These are phyloP conservation scores for Zoysia pacifica DNA, from an alignment of 176 grass and related monocot genomes.

Conservation along the genomic window DNA sequence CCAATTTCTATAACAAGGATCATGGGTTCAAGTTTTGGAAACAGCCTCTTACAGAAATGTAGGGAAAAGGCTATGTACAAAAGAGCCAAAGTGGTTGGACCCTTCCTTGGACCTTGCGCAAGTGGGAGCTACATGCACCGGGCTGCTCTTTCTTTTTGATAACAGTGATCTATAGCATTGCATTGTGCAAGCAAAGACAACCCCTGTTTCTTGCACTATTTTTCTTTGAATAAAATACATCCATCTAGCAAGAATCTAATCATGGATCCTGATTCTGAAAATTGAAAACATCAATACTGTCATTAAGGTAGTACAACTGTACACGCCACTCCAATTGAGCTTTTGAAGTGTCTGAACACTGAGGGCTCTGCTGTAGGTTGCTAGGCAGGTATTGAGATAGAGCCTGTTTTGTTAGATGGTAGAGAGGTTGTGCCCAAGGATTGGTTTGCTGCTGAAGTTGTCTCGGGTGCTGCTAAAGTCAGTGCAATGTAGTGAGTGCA, in stretches of 20 bases:
- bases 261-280: constrained; percentile 42
- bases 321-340: constrained; percentile 33
- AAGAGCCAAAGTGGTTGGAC: too few relatives aligned
- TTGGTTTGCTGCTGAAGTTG: constrained; percentile 25
- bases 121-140: too few relatives aligned
- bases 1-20: not conserved
- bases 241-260: constrained; percentile 31
- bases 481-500: constrained; percentile 20
- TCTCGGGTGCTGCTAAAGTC: constrained; percentile 24
- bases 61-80: too few relatives aligned
- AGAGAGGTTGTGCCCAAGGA: constrained; percentile 40
- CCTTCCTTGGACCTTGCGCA: too few relatives aligned
- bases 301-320: constrained; percentile 9
- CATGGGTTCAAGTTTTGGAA: too few relatives aligned
- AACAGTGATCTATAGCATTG: too few relatives aligned
- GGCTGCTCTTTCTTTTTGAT: too few relatives aligned
- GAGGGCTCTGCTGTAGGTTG: constrained; percentile 40
- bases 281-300: constrained; percentile 32
- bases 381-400: constrained; percentile 31
- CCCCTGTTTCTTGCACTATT: not conserved
- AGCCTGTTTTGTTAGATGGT: constrained; percentile 38
- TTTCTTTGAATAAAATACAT: constrained; percentile 21
- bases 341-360: constrained; percentile 35
- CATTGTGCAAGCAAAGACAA: constrained; percentile 1
- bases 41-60: too few relatives aligned